Percentiles rank a stretch among this genome's conserved stretches.
Conservation (phyloP, 2,329 filamentous ascomycete species). For the Aspergillus ibericus region DNA sequence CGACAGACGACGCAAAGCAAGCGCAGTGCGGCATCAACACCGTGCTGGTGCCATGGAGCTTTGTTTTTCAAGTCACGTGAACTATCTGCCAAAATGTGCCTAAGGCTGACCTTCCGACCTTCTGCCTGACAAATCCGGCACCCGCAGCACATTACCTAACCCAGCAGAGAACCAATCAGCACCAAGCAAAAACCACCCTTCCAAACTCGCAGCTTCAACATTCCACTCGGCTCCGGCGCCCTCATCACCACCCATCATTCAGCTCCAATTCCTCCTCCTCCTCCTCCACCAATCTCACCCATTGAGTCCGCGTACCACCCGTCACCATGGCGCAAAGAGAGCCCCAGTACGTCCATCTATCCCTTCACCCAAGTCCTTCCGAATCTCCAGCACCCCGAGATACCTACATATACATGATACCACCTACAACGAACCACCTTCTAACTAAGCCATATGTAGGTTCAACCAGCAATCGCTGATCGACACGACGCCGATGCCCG, state of each 20-base stretch:
- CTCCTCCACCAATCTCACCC: slow-evolving; percentile 1
- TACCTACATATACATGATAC: not conserved
- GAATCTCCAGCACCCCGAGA: not conserved
- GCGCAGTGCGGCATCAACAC: no score
- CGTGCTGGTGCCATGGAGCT: no score
- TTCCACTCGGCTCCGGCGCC: slow-evolving; percentile 30
- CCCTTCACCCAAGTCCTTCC: not conserved
- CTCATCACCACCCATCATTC: slow-evolving; percentile 13
- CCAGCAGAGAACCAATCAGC: slow-evolving; percentile 34
- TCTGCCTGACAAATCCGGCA: not conserved
- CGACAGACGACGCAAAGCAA: no score
- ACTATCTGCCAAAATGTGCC: not conserved
- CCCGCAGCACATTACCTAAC: slow-evolving; percentile 18
- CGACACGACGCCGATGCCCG: slow-evolving; percentile 93
- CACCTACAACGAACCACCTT: no score
- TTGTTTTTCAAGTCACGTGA: no score
- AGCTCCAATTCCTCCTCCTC: not conserved
- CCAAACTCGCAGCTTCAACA: slow-evolving; percentile 21
- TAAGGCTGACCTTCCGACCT: no score
- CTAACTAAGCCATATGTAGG: slow-evolving; percentile 52
- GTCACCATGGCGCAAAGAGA: slow-evolving; percentile 24
- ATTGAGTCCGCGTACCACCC: slow-evolving; percentile 3
- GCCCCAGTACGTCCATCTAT: slow-evolving; percentile 18
- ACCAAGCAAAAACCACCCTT: slow-evolving; percentile 33
- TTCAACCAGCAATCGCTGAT: slow-evolving; percentile 93